phyloP scores from a whole-genome alignment of 2,329 filamentous ascomycete genomes.

The Pyrenochaeta sp. region DNA sequence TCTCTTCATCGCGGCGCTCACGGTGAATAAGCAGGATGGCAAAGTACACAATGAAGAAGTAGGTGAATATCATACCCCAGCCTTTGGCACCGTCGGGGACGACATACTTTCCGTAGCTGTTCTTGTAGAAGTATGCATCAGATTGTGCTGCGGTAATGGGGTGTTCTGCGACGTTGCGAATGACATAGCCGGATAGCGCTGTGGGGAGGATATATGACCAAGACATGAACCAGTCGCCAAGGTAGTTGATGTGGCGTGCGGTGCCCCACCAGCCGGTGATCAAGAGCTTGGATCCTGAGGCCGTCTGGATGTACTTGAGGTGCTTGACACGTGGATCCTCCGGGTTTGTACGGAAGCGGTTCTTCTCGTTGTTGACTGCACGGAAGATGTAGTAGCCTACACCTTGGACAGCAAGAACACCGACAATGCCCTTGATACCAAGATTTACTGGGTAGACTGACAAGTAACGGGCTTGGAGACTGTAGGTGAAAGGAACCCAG shows the following conservation, averaged over 20 bases:
- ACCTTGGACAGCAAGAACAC: conserved; percentile 71
- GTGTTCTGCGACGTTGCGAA: conserved; percentile 58
- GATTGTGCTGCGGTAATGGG: conserved; percentile 50
- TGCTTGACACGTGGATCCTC: conserved; percentile 79
- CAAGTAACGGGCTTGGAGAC: conserved; percentile 83
- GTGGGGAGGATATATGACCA: conserved; percentile 92
- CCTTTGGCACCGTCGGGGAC: conserved; percentile 76
- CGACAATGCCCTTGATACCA: conserved; percentile 69
- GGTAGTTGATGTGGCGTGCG: conserved; percentile 92
- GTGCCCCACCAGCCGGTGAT: conserved; percentile 92
- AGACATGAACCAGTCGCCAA: conserved; percentile 92
- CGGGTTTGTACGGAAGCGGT: conserved; percentile 88
- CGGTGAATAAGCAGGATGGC: conserved; percentile 85
- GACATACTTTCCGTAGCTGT: conserved; percentile 68
- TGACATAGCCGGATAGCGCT: conserved; percentile 80
- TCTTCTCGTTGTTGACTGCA: conserved; percentile 93
- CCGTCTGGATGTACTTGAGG: conserved; percentile 85
- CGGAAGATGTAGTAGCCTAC: conserved; percentile 92
- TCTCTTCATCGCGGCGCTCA: conserved; percentile 86
- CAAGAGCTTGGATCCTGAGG: conserved; percentile 79
- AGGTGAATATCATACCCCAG: conserved; percentile 87
- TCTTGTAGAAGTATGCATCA: conserved; percentile 62
- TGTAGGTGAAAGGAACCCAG: conserved; percentile 93
- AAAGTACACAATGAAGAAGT: conserved; percentile 96
- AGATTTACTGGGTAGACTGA: conserved; percentile 82